Conservation (phyloP, 2,329 filamentous ascomycete species). For the Lecanosticta acicola region DNA sequence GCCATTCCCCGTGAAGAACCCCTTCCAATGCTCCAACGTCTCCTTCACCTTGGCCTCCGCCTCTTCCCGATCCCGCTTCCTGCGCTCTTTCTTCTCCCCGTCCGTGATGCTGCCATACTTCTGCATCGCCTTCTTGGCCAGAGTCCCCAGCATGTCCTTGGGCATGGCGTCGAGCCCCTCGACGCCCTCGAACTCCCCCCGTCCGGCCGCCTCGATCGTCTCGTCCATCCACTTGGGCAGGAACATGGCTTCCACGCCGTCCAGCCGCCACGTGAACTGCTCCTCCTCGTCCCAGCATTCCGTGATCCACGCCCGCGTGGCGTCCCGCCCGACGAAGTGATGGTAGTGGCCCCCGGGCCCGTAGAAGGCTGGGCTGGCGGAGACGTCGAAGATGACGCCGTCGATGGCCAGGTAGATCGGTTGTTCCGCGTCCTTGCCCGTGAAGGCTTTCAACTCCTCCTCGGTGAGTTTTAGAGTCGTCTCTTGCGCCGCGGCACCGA, state of each 20-base stretch:
- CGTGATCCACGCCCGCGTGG: constrained; percentile 29
- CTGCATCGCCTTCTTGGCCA: constrained; percentile 26
- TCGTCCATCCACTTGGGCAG: constrained; percentile 28
- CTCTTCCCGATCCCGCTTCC: constrained; percentile 20
- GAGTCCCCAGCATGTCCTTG: constrained; percentile 20
- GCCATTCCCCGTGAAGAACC: constrained; percentile 30
- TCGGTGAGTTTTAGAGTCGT: constrained; percentile 18
- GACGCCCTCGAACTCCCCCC: constrained; percentile 16
- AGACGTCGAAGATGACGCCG: constrained; percentile 31
- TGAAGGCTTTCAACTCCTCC: constrained; percentile 21
- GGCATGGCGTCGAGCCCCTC: constrained; percentile 18
- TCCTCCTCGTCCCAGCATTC: constrained; percentile 29
- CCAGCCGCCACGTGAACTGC: constrained; percentile 25
- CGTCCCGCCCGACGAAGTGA: constrained; percentile 29
- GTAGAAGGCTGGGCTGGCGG: constrained; percentile 26
- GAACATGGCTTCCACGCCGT: constrained; percentile 27
- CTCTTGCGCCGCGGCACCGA: constrained; percentile 16
- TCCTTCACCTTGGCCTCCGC: constrained; percentile 60
- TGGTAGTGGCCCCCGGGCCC: constrained; percentile 29
- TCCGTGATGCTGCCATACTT: constrained; percentile 20
- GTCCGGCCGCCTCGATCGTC: constrained; percentile 17
- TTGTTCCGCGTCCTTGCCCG: constrained; percentile 22
- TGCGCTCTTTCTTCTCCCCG: constrained; percentile 17
- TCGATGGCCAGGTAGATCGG: constrained; percentile 31
- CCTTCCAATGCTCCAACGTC: constrained; percentile 59